Conservation (phyloP, 371 early-diverging fungal species). For the Mortierella sp. region DNA sequence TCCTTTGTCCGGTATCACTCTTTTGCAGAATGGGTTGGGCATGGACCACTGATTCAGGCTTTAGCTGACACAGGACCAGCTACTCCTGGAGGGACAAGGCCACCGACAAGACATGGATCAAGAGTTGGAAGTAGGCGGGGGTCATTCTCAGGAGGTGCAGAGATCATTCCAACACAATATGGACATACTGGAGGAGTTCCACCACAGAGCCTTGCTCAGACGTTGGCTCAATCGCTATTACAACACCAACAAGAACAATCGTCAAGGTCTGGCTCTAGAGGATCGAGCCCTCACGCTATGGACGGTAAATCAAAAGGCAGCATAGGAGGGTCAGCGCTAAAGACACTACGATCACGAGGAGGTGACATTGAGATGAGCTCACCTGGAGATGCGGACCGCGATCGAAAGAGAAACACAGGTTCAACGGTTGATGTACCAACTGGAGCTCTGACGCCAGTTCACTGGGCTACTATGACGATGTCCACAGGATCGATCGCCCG, state of each 20-base stretch:
- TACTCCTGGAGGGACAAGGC: constrained; percentile 33
- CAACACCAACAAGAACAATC: constrained; percentile 34
- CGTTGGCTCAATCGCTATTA: constrained; percentile 32
- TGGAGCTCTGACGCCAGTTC: constrained; percentile 38
- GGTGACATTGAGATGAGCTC: constrained; percentile 28
- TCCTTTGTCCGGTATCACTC: constrained; percentile 68
- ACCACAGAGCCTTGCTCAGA: constrained; percentile 46
- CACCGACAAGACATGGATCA: constrained; percentile 39
- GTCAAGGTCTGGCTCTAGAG: constrained; percentile 13
- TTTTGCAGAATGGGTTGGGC: constrained; percentile 62
- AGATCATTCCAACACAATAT: constrained; percentile 21
- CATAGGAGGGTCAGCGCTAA: constrained; percentile 4
- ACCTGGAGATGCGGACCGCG: background rate
- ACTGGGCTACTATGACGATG: constrained; percentile 35
- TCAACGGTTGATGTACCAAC: constrained; percentile 9
- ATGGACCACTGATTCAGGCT: constrained; percentile 57
- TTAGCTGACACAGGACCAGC: constrained; percentile 43
- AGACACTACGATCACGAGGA: constrained; percentile 17
- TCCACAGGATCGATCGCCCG: constrained; percentile 48
- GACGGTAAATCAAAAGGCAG: constrained; percentile 5
- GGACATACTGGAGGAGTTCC: constrained; percentile 29
- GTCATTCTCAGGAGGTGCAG: constrained; percentile 36
- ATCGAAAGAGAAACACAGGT: constrained; percentile 10
- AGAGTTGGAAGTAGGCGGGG: constrained; percentile 25
- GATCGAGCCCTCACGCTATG: constrained; percentile 21